Percentiles rank a stretch among this genome's conserved stretches.
Evolutionary conservation across 257 asterid species (phyloP).

Genomic region (Anisodus acutangulus): DNA sequence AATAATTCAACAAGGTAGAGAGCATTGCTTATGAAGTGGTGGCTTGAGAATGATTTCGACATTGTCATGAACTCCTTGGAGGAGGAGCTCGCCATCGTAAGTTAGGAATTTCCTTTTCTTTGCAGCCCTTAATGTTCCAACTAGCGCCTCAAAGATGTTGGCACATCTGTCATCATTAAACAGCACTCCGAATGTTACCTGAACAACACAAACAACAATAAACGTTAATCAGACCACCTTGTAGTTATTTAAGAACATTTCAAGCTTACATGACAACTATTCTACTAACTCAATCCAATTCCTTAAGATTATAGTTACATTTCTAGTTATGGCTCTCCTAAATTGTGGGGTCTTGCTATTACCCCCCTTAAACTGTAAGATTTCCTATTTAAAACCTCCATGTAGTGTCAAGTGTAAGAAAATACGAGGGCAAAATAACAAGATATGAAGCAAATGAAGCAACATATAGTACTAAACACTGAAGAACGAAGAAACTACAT

Average conservation of each 20-base stretch:
- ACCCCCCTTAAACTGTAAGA: too few relatives aligned
- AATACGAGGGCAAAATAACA: too few relatives aligned
- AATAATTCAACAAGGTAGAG: not conserved
- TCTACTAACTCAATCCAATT: too few relatives aligned
- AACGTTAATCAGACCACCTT: not conserved
- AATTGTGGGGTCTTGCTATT: too few relatives aligned
- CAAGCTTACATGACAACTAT: too few relatives aligned
- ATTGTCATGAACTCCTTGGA: slow-evolving; percentile 97
- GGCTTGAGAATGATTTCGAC: slow-evolving; percentile 81
- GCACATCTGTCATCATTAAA: slow-evolving; percentile 90
- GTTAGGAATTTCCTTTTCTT: slow-evolving; percentile 79
- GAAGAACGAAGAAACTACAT: too few relatives aligned
- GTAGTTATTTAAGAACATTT: too few relatives aligned
- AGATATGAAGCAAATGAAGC: too few relatives aligned
- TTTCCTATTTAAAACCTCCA: too few relatives aligned
- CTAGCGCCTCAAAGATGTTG: slow-evolving; percentile 95
- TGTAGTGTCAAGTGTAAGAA: too few relatives aligned
- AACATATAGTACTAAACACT: not conserved
- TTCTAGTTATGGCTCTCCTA: not conserved
- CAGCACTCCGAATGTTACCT: slow-evolving; percentile 92
- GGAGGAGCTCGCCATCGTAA: slow-evolving; percentile 89
- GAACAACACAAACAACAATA: slow-evolving; percentile 35
- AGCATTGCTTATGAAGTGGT: slow-evolving; percentile 31
- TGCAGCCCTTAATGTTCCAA: slow-evolving; percentile 96
- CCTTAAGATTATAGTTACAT: too few relatives aligned